Percentiles rank a stretch among this genome's conserved stretches.
These are phyloP conservation scores for Gastrolobium villosum DNA, from an alignment of 306 rosid genomes.

Conservation along the genomic window DNA sequence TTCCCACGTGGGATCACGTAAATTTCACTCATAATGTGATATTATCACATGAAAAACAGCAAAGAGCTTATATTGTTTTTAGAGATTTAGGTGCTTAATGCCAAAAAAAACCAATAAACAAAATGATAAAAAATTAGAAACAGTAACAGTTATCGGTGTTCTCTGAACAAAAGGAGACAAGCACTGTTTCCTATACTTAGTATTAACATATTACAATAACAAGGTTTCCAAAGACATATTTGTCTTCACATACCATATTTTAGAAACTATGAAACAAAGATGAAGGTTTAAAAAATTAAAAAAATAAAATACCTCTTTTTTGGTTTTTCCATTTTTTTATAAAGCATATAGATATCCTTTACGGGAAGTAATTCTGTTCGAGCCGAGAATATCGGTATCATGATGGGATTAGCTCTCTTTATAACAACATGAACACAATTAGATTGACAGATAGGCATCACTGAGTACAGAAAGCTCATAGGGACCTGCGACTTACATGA, in stretches of 20 bases:
- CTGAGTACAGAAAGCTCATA: constrained; percentile 29
- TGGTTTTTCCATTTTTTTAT: not conserved
- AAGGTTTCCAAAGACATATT: constrained; percentile 47
- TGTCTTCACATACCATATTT: constrained; percentile 54
- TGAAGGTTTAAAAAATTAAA: not conserved
- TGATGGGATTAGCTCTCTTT: no score
- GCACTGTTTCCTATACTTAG: constrained; percentile 48
- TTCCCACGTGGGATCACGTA: constrained; percentile 68
- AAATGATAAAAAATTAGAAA: constrained; percentile 27
- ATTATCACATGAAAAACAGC: constrained; percentile 62
- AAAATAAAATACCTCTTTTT: constrained; percentile 44
- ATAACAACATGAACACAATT: constrained; percentile 41
- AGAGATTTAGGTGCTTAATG: constrained; percentile 23
- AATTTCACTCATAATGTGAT: constrained; percentile 52
- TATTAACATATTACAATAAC: constrained; percentile 52
- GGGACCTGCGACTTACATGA: constrained; percentile 54
- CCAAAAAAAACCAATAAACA: constrained; percentile 5
- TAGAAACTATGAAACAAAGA: constrained; percentile 34
- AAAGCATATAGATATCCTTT: not conserved
- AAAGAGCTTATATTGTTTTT: constrained; percentile 34
- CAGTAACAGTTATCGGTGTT: constrained; percentile 19
- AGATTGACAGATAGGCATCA: constrained; percentile 25
- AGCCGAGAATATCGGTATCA: no score
- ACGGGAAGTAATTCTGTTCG: no score
- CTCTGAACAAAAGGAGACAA: constrained; percentile 49